These are phyloP conservation scores for Arachis hypogaea DNA, from an alignment of 306 rosid species.

Conservation along the genomic window DNA sequence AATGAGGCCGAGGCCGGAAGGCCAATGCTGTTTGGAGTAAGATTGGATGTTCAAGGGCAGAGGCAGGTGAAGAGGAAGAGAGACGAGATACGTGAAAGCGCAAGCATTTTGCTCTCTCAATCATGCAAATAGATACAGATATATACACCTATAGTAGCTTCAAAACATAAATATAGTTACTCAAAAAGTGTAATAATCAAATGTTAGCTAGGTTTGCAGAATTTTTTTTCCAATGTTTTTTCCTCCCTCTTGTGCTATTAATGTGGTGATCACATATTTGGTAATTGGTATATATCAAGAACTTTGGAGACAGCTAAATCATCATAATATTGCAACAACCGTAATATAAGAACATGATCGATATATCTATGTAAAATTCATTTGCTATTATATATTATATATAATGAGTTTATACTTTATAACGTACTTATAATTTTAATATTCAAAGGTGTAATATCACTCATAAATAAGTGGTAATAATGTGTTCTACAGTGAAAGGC, in stretches of 20 bases:
- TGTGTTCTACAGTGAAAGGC: background rate
- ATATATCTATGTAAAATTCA: background rate
- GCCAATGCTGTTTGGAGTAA: slow-evolving; percentile 88
- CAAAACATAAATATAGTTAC: slow-evolving; percentile 1
- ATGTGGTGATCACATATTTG: background rate
- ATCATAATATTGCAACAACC: background rate
- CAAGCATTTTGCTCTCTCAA: slow-evolving; percentile 71
- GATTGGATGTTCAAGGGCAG: slow-evolving; percentile 73
- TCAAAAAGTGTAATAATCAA: slow-evolving; percentile 23
- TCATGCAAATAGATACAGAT: slow-evolving; percentile 59
- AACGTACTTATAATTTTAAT: too few relatives aligned
- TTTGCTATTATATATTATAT: too few relatives aligned
- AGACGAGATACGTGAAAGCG: slow-evolving; percentile 53
- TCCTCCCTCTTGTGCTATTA: background rate
- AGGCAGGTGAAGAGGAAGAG: slow-evolving; percentile 67
- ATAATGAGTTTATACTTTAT: background rate
- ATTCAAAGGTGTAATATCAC: background rate
- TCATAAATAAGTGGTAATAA: background rate
- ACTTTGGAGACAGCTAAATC: slow-evolving; percentile 32
- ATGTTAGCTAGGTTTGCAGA: background rate
- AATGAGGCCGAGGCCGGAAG: slow-evolving; percentile 37
- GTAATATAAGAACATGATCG: background rate
- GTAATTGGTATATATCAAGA: background rate
- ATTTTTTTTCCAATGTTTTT: background rate
- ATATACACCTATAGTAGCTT: background rate